These are phyloP conservation scores for Geotrichum klebahnii DNA, from an alignment of 1,139 yeast species.

Conservation along the genomic window DNA sequence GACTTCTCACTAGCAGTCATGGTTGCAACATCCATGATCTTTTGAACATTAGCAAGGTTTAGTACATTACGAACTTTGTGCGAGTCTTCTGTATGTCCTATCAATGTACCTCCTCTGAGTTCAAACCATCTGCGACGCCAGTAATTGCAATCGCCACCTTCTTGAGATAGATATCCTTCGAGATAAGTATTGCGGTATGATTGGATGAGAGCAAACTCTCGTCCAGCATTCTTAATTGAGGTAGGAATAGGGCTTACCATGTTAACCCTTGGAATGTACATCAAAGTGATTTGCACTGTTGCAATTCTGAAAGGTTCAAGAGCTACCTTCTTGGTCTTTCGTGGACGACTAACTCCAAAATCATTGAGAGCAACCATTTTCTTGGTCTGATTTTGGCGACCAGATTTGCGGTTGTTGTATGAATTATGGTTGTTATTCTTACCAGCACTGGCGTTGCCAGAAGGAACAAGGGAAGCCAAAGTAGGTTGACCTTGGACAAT, in stretches of 20 bases:
- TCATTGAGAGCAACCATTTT: neutral
- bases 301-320: constrained; percentile 60
- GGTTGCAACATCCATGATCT: constrained; percentile 14
- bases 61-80: constrained; percentile 62
- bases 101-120: constrained; percentile 52
- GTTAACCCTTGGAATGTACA: constrained; percentile 52
- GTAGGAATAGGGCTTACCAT: constrained; percentile 52
- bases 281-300: constrained; percentile 64
- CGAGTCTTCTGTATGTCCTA: constrained; percentile 59
- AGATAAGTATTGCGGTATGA: constrained; percentile 25
- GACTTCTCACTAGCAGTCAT: constrained; percentile 17
- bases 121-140: constrained; percentile 67
- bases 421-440: too few species aligned
- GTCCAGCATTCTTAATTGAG: constrained; percentile 33
- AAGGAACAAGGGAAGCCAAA: constrained; percentile 14
- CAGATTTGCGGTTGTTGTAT: constrained; percentile 7
- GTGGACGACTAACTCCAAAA: neutral
- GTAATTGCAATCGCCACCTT: constrained; percentile 69
- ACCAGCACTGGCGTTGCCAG: constrained; percentile 18
- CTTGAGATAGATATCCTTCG: constrained; percentile 65
- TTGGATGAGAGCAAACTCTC: constrained; percentile 31
- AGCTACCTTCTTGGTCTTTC: constrained; percentile 10
- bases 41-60: constrained; percentile 42
- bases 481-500: constrained; percentile 1
- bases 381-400: constrained; percentile 6